Evolutionary conservation across 495 filamentous ascomycete species (phyloP), one percentile per base, ranked within the genome.

Genomic region (Hypoxylon subgilvum): DNA sequence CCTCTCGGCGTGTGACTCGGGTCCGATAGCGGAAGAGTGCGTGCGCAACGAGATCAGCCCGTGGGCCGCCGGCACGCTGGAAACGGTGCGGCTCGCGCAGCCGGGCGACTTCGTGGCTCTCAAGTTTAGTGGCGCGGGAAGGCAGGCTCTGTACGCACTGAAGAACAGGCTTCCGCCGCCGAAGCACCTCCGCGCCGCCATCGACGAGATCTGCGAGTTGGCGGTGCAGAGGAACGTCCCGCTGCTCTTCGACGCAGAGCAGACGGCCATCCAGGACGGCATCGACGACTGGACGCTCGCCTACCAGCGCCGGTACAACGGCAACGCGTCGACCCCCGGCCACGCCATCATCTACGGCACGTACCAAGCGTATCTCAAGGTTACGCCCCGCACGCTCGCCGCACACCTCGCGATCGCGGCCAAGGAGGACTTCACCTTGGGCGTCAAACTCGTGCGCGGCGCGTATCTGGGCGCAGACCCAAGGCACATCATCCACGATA

Each of bases 71-170:
- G 89, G 90, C 3, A 90, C 88, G 3, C 60, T 92, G 46, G 82
- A 87, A 57, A 94, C 91, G 0, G 86, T 97, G 4, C 75, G 82
- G 12, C 85, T 95, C 74, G 82, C 88, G 0, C 77, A 80, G 30
- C 77, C 82, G 5, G 89, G 88, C 4, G 92, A 96, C 65, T 96
- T 92, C 66, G 86, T 96, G 23, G 92, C 89, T 1, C 71, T 96
- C 48, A 97, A 97, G 79, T 94, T 94, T 74, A 92, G 89, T 14
- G 93, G 93, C n/a, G 91, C 92, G 56, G 93, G 93, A 12, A 76
- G 76, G n/a, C 85, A 87, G 56, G 89, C 88, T 0, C 79, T 95
- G 17, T 75, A 82, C 40, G 76, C 79, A 19, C 76, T 95, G 12
- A 81, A 85, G 39, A 70, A 82, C 25, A 69, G 84, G 27, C 69